Evolutionary conservation across 2,329 filamentous ascomycete genomes (phyloP).

Genomic region (Phialocephala subalpina): DNA sequence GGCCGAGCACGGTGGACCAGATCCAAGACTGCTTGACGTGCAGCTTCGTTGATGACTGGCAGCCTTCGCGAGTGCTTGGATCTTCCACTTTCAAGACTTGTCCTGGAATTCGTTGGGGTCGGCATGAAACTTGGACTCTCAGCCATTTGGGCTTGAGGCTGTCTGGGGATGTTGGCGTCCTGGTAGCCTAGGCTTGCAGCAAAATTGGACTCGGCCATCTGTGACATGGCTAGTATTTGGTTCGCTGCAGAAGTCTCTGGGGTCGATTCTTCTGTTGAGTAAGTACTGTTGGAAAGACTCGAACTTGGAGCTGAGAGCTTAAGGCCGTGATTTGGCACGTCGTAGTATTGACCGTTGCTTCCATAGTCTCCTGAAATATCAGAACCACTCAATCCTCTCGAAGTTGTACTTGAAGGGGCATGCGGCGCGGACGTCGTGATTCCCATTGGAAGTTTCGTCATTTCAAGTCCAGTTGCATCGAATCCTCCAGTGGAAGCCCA

Average conservation of each 20-base stretch:
- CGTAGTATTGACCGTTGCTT: constrained; percentile 9
- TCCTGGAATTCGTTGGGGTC: constrained; percentile 17
- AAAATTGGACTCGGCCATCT: constrained; percentile 22
- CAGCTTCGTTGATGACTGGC: constrained; percentile 49
- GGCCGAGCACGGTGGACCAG: constrained; percentile 59
- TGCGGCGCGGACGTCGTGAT: constrained; percentile 5
- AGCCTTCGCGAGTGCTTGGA: constrained; percentile 15
- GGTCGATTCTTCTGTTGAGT: constrained; percentile 13
- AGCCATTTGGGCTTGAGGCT: not conserved
- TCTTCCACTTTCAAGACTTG: constrained; percentile 5
- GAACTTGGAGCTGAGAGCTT: constrained; percentile 11
- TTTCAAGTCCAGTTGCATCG: constrained; percentile 13
- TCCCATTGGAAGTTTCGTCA: constrained; percentile 8
- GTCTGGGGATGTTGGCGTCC: not conserved
- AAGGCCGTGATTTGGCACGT: not conserved
- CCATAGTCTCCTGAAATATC: constrained; percentile 18
- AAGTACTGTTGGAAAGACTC: constrained; percentile 10
- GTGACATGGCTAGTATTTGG: constrained; percentile 27
- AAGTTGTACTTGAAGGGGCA: constrained; percentile 14
- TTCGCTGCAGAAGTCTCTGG: constrained; percentile 29
- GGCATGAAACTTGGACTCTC: constrained; percentile 11
- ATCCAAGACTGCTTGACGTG: constrained; percentile 54
- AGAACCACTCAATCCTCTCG: constrained; percentile 17
- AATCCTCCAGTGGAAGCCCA: constrained; percentile 9
- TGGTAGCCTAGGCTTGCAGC: constrained; percentile 22